Conservation (phyloP, 108 stramenopile genomes). For the Skeletonema costatum region DNA sequence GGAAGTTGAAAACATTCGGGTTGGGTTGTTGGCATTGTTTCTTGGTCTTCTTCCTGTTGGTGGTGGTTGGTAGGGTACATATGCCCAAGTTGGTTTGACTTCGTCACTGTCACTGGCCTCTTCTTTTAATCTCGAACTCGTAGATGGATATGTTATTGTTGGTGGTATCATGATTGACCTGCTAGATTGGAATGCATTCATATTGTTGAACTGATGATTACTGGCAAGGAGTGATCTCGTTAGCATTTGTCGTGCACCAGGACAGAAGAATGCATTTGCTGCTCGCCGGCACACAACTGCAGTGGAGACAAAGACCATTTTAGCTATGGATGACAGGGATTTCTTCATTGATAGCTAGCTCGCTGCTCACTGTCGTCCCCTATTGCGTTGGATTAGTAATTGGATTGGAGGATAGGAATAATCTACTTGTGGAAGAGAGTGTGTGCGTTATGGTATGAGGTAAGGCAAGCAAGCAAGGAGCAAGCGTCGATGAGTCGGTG, state of each 20-base stretch:
- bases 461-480: too few species aligned
- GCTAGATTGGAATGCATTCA: neutral
- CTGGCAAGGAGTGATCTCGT: neutral
- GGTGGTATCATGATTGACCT: neutral
- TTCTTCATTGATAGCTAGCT: neutral
- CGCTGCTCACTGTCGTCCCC: neutral
- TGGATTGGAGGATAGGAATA: too few species aligned
- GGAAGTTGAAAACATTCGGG: constrained; percentile 41
- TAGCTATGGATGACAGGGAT: neutral
- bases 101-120: neutral
- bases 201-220: neutral
- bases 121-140: neutral
- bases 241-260: neutral
- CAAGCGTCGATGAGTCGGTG: too few species aligned
- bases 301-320: neutral
- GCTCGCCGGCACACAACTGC: neutral
- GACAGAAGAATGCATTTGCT: neutral
- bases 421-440: too few species aligned
- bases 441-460: too few species aligned
- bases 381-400: neutral
- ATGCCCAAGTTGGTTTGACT: constrained; percentile 56
- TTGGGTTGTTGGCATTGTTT: constrained; percentile 5
- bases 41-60: neutral
- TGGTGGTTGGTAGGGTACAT: constrained; percentile 45
- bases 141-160: neutral